These are phyloP conservation scores for Kodamaea sp. DNA, from an alignment of 1,139 yeast species.

Conservation along the genomic window DNA sequence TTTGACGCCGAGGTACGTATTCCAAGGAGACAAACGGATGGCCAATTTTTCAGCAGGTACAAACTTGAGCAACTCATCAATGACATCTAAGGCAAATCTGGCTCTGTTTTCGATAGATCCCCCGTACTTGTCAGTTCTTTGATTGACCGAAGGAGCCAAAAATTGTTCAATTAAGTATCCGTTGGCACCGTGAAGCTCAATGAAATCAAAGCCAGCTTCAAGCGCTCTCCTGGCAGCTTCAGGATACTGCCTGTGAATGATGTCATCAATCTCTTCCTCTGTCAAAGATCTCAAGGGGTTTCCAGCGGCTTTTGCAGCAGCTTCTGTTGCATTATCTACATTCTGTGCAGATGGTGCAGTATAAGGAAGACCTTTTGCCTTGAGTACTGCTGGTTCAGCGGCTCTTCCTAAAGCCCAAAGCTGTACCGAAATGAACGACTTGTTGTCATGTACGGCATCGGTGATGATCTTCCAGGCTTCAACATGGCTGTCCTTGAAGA, in stretches of 20 bases:
- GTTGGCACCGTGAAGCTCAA: constrained; percentile 71
- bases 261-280: constrained; percentile 40
- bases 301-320: constrained; percentile 29
- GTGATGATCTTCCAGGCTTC: constrained; percentile 52
- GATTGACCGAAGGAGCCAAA: constrained; percentile 45
- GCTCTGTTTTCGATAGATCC: constrained; percentile 68
- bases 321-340: constrained; percentile 20
- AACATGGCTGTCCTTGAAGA: constrained; percentile 49
- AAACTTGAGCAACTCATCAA: constrained; percentile 25
- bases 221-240: constrained; percentile 50
- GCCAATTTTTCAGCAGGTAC: constrained; percentile 12
- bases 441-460: constrained; percentile 53
- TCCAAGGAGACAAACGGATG: constrained; percentile 15
- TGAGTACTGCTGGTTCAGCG: constrained; percentile 16
- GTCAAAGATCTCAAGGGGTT: constrained; percentile 43
- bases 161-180: constrained; percentile 70
- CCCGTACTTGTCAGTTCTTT: constrained; percentile 68
- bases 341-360: constrained; percentile 27
- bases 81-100: constrained; percentile 54
- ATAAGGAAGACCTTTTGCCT: constrained; percentile 13
- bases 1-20: constrained; percentile 8
- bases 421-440: constrained; percentile 53
- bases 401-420: constrained; percentile 29
- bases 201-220: constrained; percentile 66
- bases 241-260: constrained; percentile 34